Base-by-base conservation (phyloP, 345 rosid species). In the Luvunga scandens region DNA sequence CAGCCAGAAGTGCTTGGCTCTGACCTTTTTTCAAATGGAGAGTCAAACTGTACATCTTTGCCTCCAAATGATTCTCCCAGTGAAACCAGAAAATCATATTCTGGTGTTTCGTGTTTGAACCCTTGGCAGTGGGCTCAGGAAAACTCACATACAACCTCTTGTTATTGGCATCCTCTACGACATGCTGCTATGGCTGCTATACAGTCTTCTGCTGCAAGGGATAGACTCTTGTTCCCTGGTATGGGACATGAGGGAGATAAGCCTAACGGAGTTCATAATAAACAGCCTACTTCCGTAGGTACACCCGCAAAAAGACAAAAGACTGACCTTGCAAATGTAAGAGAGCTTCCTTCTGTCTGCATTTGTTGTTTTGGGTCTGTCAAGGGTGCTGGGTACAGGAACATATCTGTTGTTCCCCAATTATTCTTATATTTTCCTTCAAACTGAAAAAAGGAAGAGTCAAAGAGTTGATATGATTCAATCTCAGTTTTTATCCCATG, bases 101-200 rank as follows among this genome's bases (percentile, higher is more conserved):
- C 81, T 55, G 61, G 50, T 28, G 87, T 89, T 77, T 86, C 94
- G 81, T 95, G 98, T 87, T 79, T 93, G 71, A 86, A 90, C 72
- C 98, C 97, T 34, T 86, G 88, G 93, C 82, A 82, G 76, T 93
- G 98, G 94, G 79, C 84, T 81, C 57, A 83, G 59, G 87, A 85
- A 27, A 81, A 66, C 34, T 16, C 69, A 64, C 59, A 80, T 55
- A 13, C 60, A 61, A 83, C 61, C 68, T 81, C 82, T 71, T 78
- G 75, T 82, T 75, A 78, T 68, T 90, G 90, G 88, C 97, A 93
- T 76, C 98, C 97, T 19, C 81, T 95, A 71, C 80, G 85, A 39
- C 98, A 95, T 86, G 97, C 98, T 83, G 86, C 91, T 30, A 80
- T 93, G 16, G 93, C 91, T 81, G 94, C 96, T 24, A 89, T 95